Conservation (phyloP, 768 basidiomycete species). For the Epithele typhae region DNA sequence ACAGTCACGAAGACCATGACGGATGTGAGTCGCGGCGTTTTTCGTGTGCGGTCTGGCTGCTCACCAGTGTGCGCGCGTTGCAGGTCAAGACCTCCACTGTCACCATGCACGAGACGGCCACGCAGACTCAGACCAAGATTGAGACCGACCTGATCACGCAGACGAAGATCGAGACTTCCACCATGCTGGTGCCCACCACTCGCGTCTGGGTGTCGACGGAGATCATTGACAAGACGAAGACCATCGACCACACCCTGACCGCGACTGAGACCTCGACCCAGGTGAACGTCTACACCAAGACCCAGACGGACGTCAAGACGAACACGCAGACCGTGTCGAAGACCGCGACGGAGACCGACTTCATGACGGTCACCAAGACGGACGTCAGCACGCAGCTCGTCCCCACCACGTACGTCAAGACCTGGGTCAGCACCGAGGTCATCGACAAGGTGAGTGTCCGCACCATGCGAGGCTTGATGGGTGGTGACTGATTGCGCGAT, state of each 20-base stretch:
- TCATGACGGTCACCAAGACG: slow-evolving; percentile 53
- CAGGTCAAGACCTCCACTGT: slow-evolving; percentile 39
- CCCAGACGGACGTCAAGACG: slow-evolving; percentile 31
- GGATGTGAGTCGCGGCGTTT: slow-evolving; percentile 11
- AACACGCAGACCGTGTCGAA: slow-evolving; percentile 28
- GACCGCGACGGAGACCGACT: slow-evolving; percentile 51
- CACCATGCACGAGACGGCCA: slow-evolving; percentile 30
- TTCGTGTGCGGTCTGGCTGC: too few relatives aligned
- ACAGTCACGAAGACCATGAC: slow-evolving; percentile 24
- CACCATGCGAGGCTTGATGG: too few relatives aligned
- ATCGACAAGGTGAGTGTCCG: slow-evolving; percentile 57
- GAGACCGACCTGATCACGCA: slow-evolving; percentile 30
- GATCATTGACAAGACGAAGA: slow-evolving; percentile 48
- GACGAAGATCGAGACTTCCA: slow-evolving; percentile 26
- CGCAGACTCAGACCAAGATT: slow-evolving; percentile 34
- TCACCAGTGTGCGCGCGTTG: neutral
- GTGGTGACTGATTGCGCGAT: too few relatives aligned
- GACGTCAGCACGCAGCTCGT: slow-evolving; percentile 46
- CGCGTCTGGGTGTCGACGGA: slow-evolving; percentile 65
- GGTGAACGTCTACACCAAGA: slow-evolving; percentile 49
- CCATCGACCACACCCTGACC: slow-evolving; percentile 54
- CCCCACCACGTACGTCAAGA: slow-evolving; percentile 54
- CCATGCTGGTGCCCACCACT: slow-evolving; percentile 57
- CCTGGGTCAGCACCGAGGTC: slow-evolving; percentile 50
- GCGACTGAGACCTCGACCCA: slow-evolving; percentile 58